Base-by-base conservation (phyloP, 257 asterid species). In the Salvia splendens region DNA sequence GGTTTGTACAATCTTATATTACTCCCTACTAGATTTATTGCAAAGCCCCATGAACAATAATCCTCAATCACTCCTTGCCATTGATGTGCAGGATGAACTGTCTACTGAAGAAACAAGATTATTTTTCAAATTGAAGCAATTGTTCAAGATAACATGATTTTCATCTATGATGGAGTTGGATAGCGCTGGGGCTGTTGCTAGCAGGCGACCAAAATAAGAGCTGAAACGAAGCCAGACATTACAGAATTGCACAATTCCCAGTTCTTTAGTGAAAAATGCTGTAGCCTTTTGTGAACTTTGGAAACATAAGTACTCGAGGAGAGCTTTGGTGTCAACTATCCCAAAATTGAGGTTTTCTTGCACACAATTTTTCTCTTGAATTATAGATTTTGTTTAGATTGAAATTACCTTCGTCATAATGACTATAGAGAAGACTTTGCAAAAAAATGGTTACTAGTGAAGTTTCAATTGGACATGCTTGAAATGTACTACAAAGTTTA, bases 81-180 rank as follows among this genome's bases (percentile, higher is more conserved):
- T 71, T 68, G 46, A 40, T 74, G 15, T 58, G 45, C 96, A 93
- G 97, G 85, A 80, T 0, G 97, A 89, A 52, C 73, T 93, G 65
- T 73, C 90, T 20, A 60, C 58, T 57, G 98, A 89, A 8, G 98
- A 86, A 33, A 87, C 85, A 82, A 78, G 70, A 68, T 86, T 89
- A 47, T 81, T 89, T n/a, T 85, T 83, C 56, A 93, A 78, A 78
- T 69, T 93, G 84, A 93, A 93, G 73, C 82, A 64, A 38, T 77
- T 93, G 67, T 89, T 93, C 81, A 82, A 81, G 88, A 93, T 93
- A 61, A 90, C 72, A 11, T 92, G 75, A 85, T 48, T 52, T 67
- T 8, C 16, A 20, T n/a, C n/a, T 35, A 10, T n/a, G 24, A 6
- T 47, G 58, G 51, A 33, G 54, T 5, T 12, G 0, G 64, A 53